Evolutionary conservation across 495 filamentous ascomycete genomes (phyloP).

Genomic region (Ascodesmis nigricans): DNA sequence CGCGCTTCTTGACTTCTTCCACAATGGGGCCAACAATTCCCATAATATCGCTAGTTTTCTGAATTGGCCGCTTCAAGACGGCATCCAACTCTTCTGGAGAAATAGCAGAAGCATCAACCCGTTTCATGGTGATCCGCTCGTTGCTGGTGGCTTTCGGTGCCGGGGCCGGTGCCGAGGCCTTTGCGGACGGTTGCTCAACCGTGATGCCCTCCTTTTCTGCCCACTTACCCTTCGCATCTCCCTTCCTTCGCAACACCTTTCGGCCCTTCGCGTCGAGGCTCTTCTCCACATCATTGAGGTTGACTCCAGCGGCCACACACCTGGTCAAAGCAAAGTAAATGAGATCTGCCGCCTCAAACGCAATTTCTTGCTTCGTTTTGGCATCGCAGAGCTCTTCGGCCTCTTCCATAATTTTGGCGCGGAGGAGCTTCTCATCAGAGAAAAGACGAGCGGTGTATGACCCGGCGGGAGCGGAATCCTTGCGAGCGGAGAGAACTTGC

Average conservation of each 20-base stretch:
- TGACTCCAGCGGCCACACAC: conserved; percentile 62
- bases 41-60: conserved; percentile 83
- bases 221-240: conserved; percentile 82
- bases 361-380: conserved; percentile 54
- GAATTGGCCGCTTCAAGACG: conserved; percentile 66
- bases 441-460: conserved; percentile 90
- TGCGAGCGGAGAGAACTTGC: conserved; percentile 59
- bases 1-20: conserved; percentile 52
- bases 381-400: conserved; percentile 84
- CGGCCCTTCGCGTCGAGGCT: conserved; percentile 85
- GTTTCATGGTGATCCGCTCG: conserved; percentile 60
- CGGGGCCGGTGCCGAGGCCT: conserved; percentile 26
- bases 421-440: conserved; percentile 65
- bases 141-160: conserved; percentile 14
- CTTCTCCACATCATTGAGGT: conserved; percentile 64
- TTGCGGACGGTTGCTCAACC: conserved; percentile 19
- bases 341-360: conserved; percentile 85
- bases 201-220: conserved; percentile 55
- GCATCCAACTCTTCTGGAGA: conserved; percentile 38
- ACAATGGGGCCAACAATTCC: conserved; percentile 79
- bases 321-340: conserved; percentile 89
- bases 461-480: conserved; percentile 56
- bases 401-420: conserved; percentile 97
- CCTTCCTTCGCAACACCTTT: conserved; percentile 77
- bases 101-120: conserved; percentile 42